phyloP scores from a whole-genome alignment of 129 eudicot species.

The Arctium lappa region DNA sequence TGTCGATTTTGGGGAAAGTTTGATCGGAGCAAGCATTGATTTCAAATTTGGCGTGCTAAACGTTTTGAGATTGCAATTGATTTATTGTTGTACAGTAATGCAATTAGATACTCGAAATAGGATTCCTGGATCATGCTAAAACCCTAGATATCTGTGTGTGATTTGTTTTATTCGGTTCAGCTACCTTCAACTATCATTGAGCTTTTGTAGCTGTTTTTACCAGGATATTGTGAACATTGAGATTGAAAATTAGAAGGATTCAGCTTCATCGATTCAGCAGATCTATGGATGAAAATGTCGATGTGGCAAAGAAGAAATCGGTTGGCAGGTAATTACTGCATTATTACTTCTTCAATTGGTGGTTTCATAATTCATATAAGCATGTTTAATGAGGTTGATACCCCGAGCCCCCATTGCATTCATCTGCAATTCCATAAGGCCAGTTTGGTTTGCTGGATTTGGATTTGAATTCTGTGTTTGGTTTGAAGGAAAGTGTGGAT shows the following conservation, averaged over 20 bases:
- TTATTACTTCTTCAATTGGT: neutral
- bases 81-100: neutral
- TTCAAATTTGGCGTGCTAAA: neutral
- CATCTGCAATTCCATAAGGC: neutral
- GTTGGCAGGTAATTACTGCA: conserved; percentile 24
- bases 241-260: neutral
- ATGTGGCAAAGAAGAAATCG: conserved; percentile 14
- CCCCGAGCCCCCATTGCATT: neutral
- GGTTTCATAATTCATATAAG: neutral
- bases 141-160: neutral
- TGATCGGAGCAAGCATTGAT: neutral
- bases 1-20: neutral
- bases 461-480: no score
- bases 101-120: neutral
- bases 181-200: neutral
- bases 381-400: neutral
- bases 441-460: no score
- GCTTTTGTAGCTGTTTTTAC: neutral
- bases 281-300: conserved; percentile 6
- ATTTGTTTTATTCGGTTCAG: neutral
- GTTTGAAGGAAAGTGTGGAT: no score
- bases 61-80: neutral
- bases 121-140: neutral
- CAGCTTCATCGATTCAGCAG: neutral
- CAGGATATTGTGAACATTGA: conserved; percentile 8